Conservation (phyloP, 2,329 filamentous ascomycete genomes). For the Talaromyces atroroseus region DNA sequence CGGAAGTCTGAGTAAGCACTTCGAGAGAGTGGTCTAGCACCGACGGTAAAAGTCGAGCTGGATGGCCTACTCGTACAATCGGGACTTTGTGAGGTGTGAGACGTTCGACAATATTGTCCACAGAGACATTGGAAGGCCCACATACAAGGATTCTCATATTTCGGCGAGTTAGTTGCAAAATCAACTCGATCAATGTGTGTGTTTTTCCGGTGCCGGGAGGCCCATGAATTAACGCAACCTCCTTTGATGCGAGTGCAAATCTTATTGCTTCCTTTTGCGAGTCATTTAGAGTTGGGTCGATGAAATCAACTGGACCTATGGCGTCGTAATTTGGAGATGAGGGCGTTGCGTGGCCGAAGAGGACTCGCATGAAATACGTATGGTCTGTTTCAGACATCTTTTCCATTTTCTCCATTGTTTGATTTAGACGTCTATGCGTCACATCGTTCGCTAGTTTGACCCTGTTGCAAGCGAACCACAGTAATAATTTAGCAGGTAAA, state of each 20-base stretch:
- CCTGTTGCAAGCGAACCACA: conserved; percentile 34
- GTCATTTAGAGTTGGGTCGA: conserved; percentile 53
- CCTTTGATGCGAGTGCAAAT: conserved; percentile 77
- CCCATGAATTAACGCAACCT: conserved; percentile 87
- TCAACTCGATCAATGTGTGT: conserved; percentile 90
- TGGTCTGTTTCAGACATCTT: conserved; percentile 53
- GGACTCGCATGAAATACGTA: conserved; percentile 54
- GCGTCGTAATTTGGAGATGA: conserved; percentile 45
- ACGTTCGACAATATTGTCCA: conserved; percentile 96
- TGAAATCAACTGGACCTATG: conserved; percentile 46
- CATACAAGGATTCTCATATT: conserved; percentile 80
- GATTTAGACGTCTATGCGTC: conserved; percentile 61
- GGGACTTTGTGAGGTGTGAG: conserved; percentile 77
- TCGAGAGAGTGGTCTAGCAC: conserved; percentile 88
- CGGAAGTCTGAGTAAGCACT: conserved; percentile 81
- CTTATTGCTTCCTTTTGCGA: conserved; percentile 60
- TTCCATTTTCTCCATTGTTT: conserved; percentile 56
- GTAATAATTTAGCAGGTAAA: not conserved
- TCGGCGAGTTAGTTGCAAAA: conserved; percentile 77
- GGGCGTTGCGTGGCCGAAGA: conserved; percentile 55
- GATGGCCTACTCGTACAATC: conserved; percentile 86
- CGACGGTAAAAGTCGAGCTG: conserved; percentile 79
- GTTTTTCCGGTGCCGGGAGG: conserved; percentile 97
- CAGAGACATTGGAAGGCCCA: conserved; percentile 91
- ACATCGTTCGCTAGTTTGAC: conserved; percentile 63